Conservation (phyloP, 306 rosid genomes). For the Ceratonia siliqua region DNA sequence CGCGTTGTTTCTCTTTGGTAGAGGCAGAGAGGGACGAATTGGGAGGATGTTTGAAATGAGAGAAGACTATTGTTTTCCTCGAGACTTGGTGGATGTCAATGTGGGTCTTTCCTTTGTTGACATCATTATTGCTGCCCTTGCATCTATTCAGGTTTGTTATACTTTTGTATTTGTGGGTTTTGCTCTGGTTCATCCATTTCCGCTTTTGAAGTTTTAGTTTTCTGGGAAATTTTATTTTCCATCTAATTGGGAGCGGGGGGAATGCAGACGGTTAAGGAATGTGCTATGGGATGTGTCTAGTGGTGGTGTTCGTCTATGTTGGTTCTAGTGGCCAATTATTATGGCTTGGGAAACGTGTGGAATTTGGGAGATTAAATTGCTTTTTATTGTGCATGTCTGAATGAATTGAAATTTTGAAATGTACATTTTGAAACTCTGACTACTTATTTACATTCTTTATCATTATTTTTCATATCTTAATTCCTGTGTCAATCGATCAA, state of each 20-base stretch:
- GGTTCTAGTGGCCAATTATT: conserved; percentile 22
- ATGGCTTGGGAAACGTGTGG: conserved; percentile 20
- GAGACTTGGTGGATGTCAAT: conserved; percentile 52
- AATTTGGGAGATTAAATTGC: conserved; percentile 19
- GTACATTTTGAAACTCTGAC: conserved; percentile 26
- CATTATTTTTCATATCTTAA: too few relatives aligned
- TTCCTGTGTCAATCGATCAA: conserved; percentile 22
- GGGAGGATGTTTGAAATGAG: conserved; percentile 55
- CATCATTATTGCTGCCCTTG: conserved; percentile 60
- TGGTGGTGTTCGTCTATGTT: neutral
- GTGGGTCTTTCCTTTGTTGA: conserved; percentile 70
- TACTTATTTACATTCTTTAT: neutral
- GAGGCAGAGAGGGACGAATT: conserved; percentile 20
- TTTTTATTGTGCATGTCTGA: neutral
- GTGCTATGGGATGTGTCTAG: conserved; percentile 8
- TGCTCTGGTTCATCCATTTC: conserved; percentile 28
- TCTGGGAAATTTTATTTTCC: conserved; percentile 29
- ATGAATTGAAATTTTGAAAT: neutral
- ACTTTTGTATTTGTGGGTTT: conserved; percentile 15
- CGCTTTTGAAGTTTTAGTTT: neutral
- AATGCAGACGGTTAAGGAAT: conserved; percentile 29
- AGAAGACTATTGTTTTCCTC: conserved; percentile 65
- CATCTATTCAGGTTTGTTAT: conserved; percentile 71
- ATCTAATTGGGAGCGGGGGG: neutral
- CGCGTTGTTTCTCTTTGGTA: conserved; percentile 23